Evolutionary conservation across 2,329 filamentous ascomycete genomes (phyloP).

Genomic region (Atkinsonella texensis): DNA sequence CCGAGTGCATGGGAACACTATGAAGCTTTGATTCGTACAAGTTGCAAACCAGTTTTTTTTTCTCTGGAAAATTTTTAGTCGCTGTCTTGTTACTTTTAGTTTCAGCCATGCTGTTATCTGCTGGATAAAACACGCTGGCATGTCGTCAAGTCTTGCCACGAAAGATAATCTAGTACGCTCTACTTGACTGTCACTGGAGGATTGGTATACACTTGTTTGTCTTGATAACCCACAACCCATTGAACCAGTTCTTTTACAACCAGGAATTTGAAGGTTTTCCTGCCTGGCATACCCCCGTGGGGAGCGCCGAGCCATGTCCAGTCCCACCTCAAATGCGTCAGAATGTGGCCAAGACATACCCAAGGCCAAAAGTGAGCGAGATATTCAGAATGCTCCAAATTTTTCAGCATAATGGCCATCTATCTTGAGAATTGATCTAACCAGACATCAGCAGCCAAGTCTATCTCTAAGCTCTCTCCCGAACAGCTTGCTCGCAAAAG

Average conservation of each 20-base stretch:
- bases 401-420: too few species aligned
- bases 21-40: neutral
- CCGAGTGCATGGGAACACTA: neutral
- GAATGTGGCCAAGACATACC: neutral
- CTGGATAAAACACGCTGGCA: too few species aligned
- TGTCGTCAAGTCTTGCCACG: too few species aligned
- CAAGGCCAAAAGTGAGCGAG: neutral
- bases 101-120: too few species aligned
- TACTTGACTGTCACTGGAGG: too few species aligned
- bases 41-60: too few species aligned
- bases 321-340: neutral
- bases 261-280: too few species aligned
- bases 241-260: too few species aligned
- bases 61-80: neutral
- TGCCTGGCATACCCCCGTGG: too few species aligned
- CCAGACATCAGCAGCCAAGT: neutral
- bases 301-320: neutral
- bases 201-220: too few species aligned
- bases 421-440: neutral
- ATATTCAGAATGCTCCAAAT: neutral
- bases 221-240: too few species aligned
- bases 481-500: conserved; percentile 3
- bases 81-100: neutral
- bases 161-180: too few species aligned
- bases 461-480: neutral